These are phyloP conservation scores for Aspergillus udagawae DNA, from an alignment of 2,329 filamentous ascomycete species.

Conservation along the genomic window DNA sequence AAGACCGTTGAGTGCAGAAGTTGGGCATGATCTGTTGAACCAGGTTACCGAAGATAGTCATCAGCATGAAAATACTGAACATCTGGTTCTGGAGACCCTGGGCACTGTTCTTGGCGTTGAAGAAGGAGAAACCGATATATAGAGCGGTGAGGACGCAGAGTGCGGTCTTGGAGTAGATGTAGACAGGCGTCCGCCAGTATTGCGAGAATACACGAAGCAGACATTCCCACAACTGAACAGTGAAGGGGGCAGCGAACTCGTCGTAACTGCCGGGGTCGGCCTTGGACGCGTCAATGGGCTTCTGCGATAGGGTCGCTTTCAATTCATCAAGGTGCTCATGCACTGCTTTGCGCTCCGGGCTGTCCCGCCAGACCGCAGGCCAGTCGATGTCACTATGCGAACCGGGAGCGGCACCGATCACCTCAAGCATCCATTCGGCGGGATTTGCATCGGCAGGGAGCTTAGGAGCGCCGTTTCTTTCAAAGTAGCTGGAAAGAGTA, in stretches of 20 bases:
- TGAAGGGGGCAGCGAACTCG: constrained; percentile 78
- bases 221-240: constrained; percentile 63
- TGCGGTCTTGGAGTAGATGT: constrained; percentile 77
- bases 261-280: constrained; percentile 56
- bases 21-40: constrained; percentile 55
- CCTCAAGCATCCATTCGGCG: constrained; percentile 69
- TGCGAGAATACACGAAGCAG: constrained; percentile 77
- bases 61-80: constrained; percentile 83
- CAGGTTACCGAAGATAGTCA: constrained; percentile 69
- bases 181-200: constrained; percentile 85
- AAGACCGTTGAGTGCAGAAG: constrained; percentile 55
- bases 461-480: constrained; percentile 56
- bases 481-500: constrained; percentile 61
- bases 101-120: constrained; percentile 66
- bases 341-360: constrained; percentile 53
- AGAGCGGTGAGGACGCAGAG: constrained; percentile 65
- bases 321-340: constrained; percentile 54
- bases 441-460: constrained; percentile 65
- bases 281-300: constrained; percentile 34
- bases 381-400: constrained; percentile 62
- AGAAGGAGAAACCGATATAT: constrained; percentile 84
- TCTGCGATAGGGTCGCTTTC: constrained; percentile 38
- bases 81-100: constrained; percentile 88
- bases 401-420: constrained; percentile 59
- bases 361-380: constrained; percentile 59